Conservation (phyloP, 352 stramenopile species). For the Phytophthora hybrid region DNA sequence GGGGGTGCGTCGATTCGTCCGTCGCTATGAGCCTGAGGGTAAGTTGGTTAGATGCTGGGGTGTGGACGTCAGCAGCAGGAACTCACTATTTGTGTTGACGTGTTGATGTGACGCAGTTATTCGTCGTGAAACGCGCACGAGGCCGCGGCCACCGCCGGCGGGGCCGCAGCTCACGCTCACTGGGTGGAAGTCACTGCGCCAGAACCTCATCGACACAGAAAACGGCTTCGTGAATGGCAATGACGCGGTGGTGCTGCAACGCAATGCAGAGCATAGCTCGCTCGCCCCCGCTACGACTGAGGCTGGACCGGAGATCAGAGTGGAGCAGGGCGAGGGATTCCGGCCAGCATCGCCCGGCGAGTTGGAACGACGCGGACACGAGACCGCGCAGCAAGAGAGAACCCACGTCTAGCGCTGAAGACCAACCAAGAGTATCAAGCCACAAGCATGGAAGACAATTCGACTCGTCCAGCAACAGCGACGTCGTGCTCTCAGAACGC, state of each 20-base stretch:
- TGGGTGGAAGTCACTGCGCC: constrained; percentile 62
- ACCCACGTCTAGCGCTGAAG: constrained; percentile 13
- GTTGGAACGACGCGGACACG: constrained; percentile 21
- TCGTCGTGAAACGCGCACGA: constrained; percentile 16
- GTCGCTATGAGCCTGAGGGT: constrained; percentile 13
- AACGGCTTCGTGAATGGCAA: constrained; percentile 32
- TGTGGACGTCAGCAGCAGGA: background rate
- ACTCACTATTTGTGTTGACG: background rate
- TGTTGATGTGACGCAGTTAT: constrained; percentile 17
- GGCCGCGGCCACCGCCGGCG: constrained; percentile 21
- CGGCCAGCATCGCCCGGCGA: constrained; percentile 35
- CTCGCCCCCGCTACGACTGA: constrained; percentile 9
- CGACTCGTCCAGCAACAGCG: constrained; percentile 14
- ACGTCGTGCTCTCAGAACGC: constrained; percentile 9
- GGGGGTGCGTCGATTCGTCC: constrained; percentile 29
- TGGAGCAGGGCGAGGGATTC: constrained; percentile 39
- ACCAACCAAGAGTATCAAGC: constrained; percentile 6
- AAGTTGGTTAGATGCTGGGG: constrained; percentile 5
- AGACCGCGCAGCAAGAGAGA: constrained; percentile 14
- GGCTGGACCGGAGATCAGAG: constrained; percentile 11
- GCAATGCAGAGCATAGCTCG: constrained; percentile 3
- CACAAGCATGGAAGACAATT: background rate
- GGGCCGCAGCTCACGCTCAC: constrained; percentile 54
- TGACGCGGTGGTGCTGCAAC: constrained; percentile 25
- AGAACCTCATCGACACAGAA: constrained; percentile 65